Evolutionary conservation across 2,329 filamentous ascomycete species (phyloP), one percentile per base, ranked within the genome.

Genomic region (Cladophialophora psammophila): DNA sequence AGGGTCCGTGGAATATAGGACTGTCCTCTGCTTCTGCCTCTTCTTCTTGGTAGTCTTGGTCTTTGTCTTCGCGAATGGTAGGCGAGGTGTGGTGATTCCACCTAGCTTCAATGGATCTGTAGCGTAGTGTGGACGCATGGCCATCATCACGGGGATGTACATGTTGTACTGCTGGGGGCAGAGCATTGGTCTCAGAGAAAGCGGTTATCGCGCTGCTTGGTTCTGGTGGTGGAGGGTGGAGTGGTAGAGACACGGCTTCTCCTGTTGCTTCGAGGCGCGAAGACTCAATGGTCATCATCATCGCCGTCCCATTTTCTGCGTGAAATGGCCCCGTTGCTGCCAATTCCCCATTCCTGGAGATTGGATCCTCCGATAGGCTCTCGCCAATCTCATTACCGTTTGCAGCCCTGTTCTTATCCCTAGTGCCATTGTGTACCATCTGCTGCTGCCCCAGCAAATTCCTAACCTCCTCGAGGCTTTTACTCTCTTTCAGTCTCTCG

Each of bases 1-100:
- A 42, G 40, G 40, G 40, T 42, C 40, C 40, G 8, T 42, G 40
- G 40, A 42, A 42, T 42, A 42, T 42, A n/a, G 40, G 40, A n/a
- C 40, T 42, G 40, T 42, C 40, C n/a, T 42, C 40, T 1, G 13
- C 40, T n/a, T n/a, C 40, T n/a, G n/a, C 15, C n/a, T 40, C 38
- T 13, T 42, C 40, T 42, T 42, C 40, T 42, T 42, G 40, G 40
- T 5, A 8, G 40, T 6, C 15, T 42, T 42, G 40, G 18, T 42
- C 15, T n/a, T 5, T 13, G 40, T 13, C 10, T 42, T 42, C 40
- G 13, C 15, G 15, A 18, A 18, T n/a, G 13, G 15, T 42, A 5
- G 40, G 15, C 40, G 40, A 2, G 40, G 13, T 10, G 40, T 10
- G 40, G 40, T 42, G 40, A 42, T 42, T 42, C 40, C 40, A 42